Base-by-base conservation (phyloP, 352 stramenopile species). In the Pythium scleroteichum region DNA sequence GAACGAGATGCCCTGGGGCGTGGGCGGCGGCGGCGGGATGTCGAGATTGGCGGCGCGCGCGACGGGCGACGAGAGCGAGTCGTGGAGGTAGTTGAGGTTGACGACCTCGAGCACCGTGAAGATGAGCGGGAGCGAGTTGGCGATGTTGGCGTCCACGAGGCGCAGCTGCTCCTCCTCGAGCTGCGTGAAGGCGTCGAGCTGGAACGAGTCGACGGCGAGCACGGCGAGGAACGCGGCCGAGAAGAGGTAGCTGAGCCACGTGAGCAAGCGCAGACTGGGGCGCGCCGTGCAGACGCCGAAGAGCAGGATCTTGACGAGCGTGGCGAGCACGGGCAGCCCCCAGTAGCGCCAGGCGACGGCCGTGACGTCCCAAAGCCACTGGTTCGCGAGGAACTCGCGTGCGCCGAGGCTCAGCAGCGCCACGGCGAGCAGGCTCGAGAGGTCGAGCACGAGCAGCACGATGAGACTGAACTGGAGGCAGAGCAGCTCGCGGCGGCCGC, bases 41-140 rank as follows among this genome's bases (percentile, higher is more conserved):
- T 65, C 51, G 10, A 67, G 53, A 35, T 66, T 82, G 0, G 60
- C 68, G 3, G 59, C 41, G 3, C 53, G 49, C 5, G 75, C 67
- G 17, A 56, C 64, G 13, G 76, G 71, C 8, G 76, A 74, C 42
- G 62, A 66, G 14, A 82, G 71, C 20, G 82, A 88, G 45, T 81
- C 74, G 29, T 84, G 61, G 47, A 92, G 67, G 44, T 86, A 91
- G 53, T 72, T 69, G 26, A 94, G 63, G 58, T 92, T 92, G 33
- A 92, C 85, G 39, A 89, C 72, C 56, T 94, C 82, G 4, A 94
- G 71, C 33, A 94, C 83, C 24, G 85, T 92, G 53, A 94, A 94
- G 49, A 94, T 92, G 20, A 92, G 62, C 35, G 85, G 82, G 61
- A 94, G 64, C 29, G 82, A 92, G 69, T 91, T 94, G 52, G 84